Conservation (phyloP, 202 grass and related monocot species). For the Zizania palustris region DNA sequence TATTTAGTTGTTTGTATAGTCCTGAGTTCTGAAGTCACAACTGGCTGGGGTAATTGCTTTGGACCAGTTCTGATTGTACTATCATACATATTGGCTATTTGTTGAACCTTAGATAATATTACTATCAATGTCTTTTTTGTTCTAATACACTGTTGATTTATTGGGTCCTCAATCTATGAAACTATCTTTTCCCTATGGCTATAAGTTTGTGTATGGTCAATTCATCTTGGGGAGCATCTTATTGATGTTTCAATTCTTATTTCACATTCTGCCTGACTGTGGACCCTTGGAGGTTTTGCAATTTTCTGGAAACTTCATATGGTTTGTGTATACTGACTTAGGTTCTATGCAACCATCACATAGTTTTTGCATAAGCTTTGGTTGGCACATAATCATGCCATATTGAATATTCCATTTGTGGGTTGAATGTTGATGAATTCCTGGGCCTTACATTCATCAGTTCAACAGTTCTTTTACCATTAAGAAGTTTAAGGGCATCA, state of each 20-base stretch:
- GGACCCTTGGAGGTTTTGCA: neutral
- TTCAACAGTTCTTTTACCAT: neutral
- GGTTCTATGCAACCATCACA: neutral
- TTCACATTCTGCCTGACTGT: neutral
- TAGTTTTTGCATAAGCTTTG: slow-evolving; percentile 20
- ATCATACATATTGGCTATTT: neutral
- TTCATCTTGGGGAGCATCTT: neutral
- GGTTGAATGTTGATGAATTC: neutral
- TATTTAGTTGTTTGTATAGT: slow-evolving; percentile 3
- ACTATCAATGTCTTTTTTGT: neutral
- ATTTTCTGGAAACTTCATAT: slow-evolving; percentile 2
- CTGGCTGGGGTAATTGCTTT: neutral
- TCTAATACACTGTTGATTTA: neutral
- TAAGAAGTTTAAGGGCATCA: neutral
- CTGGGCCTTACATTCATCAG: neutral
- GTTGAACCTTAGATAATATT: neutral
- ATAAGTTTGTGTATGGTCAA: slow-evolving; percentile 3
- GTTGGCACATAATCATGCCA: slow-evolving; percentile 25
- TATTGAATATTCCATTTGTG: neutral
- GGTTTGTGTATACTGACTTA: neutral
- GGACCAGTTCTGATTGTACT: slow-evolving; percentile 1
- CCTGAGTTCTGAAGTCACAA: neutral
- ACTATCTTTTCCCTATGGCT: slow-evolving; percentile 2
- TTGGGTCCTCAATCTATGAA: slow-evolving; percentile 4
- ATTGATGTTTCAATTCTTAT: slow-evolving; percentile 19